Base-by-base conservation (phyloP, 345 rosid genomes). In the Hypericum androsaemum region DNA sequence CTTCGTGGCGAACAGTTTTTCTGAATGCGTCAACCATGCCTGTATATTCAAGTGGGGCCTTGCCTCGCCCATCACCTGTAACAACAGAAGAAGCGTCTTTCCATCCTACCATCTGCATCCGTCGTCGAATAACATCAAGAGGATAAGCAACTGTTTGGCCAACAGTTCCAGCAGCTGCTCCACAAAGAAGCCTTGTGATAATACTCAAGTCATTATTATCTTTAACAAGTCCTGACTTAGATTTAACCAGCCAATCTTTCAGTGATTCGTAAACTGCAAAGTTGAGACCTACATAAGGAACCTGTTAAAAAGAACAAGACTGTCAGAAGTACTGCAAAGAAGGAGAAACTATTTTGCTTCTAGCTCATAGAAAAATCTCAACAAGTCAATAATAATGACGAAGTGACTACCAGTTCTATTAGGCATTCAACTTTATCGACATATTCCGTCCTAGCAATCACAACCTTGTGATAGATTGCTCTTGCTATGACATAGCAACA, bases 41-140 rank as follows among this genome's bases (percentile, higher is more conserved):
- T 7, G 73, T 68, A 54, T 84, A 88, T 58, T 84, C 81, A 11
- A 77, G 64, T 2, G 79, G n/a, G 10, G 71, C 76, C 68, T 72
- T 62, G 58, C 56, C 53, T 69, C 67, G 74, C 52, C 94, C 83
- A 8, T 84, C 89, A 11, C 94, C 96, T 12, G 76, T 75, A 16
- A 88, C 66, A 64, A 88, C 81, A 15, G 89, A 84, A 47, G 94
- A 81, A 56, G 96, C 97, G 63, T 69, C 84, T 63, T 86, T 94
- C 99, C 97, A 94, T 37, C 99, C 99, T 6, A 74, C 97, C 99
- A 88, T 94, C 68, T 94, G 97, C 99, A 88, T 88, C 74, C 97
- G 82, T 66, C 97, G 78, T 47, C 99, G 88, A 42, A 94, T 79
- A 58, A 94, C 97, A 75, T 94, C 99, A 7, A 88, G 92, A 43